These are phyloP conservation scores for Verticillium klebahnii DNA, from an alignment of 2,329 filamentous ascomycete species.

Conservation along the genomic window DNA sequence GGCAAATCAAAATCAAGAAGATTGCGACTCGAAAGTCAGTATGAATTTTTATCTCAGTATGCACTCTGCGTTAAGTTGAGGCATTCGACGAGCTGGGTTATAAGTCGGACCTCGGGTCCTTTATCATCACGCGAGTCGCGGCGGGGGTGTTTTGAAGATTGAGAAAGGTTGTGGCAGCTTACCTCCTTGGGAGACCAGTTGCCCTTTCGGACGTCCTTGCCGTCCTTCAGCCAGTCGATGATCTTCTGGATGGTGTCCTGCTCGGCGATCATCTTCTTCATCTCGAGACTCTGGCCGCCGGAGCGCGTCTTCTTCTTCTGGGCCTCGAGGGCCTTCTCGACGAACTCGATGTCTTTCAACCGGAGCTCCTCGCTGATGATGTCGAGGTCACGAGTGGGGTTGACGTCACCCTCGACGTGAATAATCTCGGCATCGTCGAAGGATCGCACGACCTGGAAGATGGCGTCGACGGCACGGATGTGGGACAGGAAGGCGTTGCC, in stretches of 20 bases:
- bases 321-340: constrained; percentile 89
- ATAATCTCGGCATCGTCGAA: constrained; percentile 99
- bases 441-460: constrained; percentile 94
- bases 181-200: constrained; percentile 94
- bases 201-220: constrained; percentile 91
- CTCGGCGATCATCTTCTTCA: constrained; percentile 96
- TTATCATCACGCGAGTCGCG: constrained; percentile 81
- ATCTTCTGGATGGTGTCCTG: constrained; percentile 91
- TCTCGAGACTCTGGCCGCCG: constrained; percentile 92
- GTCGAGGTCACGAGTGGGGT: constrained; percentile 87
- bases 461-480: constrained; percentile 95
- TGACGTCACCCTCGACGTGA: constrained; percentile 97
- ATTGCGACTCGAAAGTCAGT: constrained; percentile 1
- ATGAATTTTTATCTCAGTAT: constrained; percentile 72
- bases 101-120: constrained; percentile 88
- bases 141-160: constrained; percentile 8
- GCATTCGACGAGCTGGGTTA: constrained; percentile 99
- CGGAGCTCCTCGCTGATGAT: constrained; percentile 97
- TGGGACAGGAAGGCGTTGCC: constrained; percentile 98
- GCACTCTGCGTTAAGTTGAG: constrained; percentile 73
- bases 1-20: constrained; percentile 3
- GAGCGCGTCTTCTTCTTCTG: constrained; percentile 91
- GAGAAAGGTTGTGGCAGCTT: constrained; percentile 35
- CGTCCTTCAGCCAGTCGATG: constrained; percentile 73
- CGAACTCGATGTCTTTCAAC: constrained; percentile 98